phyloP scores from a whole-genome alignment of 1,284 basidiomycete genomes.

The Malassezia obtusa region DNA sequence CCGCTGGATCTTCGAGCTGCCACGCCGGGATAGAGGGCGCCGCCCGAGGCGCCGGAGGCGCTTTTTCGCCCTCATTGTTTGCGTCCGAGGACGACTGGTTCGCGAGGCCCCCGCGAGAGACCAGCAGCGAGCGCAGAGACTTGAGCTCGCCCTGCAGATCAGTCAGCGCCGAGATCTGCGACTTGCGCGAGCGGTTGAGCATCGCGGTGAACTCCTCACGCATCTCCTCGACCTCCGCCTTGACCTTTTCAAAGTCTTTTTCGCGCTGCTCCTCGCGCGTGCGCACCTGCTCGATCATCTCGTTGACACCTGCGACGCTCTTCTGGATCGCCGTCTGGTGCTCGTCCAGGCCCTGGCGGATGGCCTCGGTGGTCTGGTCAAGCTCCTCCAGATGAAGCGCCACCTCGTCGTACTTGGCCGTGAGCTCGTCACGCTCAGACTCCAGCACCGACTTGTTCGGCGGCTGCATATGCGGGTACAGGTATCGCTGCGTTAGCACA shows the following conservation, averaged over 20 bases:
- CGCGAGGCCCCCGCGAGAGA: conserved; percentile 60
- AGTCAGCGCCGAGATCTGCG: conserved; percentile 56
- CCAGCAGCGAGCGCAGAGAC: conserved; percentile 79
- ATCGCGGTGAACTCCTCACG: conserved; percentile 88
- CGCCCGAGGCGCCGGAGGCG: conserved; percentile 23
- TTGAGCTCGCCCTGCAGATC: conserved; percentile 90
- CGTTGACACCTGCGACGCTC: conserved; percentile 69
- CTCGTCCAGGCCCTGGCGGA: conserved; percentile 66
- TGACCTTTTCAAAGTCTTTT: conserved; percentile 80
- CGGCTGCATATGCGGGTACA: conserved; percentile 81
- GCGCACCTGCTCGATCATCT: conserved; percentile 64
- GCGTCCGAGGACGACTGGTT: background rate
- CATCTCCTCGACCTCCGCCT: conserved; percentile 54
- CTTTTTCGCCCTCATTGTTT: conserved; percentile 21
- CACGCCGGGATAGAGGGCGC: conserved; percentile 43
- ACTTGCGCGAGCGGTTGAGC: conserved; percentile 83
- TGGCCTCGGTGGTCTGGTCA: conserved; percentile 64
- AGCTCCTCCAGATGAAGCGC: conserved; percentile 63
- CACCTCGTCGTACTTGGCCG: conserved; percentile 85
- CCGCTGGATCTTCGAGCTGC: conserved; percentile 33
- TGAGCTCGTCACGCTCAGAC: conserved; percentile 70
- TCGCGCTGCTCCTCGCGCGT: conserved; percentile 68
- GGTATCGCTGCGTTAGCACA: conserved; percentile 61
- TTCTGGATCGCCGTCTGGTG: conserved; percentile 69
- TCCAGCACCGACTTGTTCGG: conserved; percentile 82